Evolutionary conservation across 1,139 yeast genomes (phyloP).

Genomic region (Petasospora fabianii): DNA sequence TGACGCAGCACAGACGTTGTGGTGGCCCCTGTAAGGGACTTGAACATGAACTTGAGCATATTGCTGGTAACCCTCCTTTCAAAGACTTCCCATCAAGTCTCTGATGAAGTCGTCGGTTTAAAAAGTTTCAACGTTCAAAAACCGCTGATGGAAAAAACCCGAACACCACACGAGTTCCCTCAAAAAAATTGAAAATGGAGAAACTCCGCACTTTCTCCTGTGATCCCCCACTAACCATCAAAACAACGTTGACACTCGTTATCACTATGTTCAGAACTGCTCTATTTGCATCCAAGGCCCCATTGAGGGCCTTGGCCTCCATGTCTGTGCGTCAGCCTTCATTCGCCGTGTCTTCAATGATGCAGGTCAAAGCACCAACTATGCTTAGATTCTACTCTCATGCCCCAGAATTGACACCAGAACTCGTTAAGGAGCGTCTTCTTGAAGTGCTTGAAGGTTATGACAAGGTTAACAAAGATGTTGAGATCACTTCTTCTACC

Average conservation of each 20-base stretch:
- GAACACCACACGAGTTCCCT: not conserved
- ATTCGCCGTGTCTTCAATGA: too few relatives aligned
- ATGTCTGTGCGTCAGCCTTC: too few relatives aligned
- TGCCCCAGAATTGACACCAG: constrained; percentile 64
- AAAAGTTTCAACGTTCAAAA: not conserved
- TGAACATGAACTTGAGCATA: constrained; percentile 24
- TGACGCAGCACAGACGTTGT: constrained; percentile 18
- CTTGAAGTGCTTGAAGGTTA: constrained; percentile 76
- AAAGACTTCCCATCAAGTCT: too few relatives aligned
- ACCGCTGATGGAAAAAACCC: not conserved
- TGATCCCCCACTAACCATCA: not conserved
- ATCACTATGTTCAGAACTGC: not conserved
- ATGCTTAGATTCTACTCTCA: constrained; percentile 42
- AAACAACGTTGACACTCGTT: not conserved
- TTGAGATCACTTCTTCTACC: constrained; percentile 53
- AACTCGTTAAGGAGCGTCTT: constrained; percentile 70
- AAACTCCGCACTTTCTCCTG: not conserved
- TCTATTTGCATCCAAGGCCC: not conserved
- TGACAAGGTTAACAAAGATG: constrained; percentile 51
- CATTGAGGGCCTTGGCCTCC: not conserved
- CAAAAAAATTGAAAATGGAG: not conserved
- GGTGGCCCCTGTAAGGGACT: constrained; percentile 18
- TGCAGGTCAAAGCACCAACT: not conserved
- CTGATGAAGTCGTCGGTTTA: too few relatives aligned
- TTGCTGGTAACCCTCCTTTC: not conserved